Percentiles rank a stretch among this genome's conserved stretches.
Evolutionary conservation across 2,329 filamentous ascomycete genomes (phyloP).

Genomic region (Calycina herbarum): DNA sequence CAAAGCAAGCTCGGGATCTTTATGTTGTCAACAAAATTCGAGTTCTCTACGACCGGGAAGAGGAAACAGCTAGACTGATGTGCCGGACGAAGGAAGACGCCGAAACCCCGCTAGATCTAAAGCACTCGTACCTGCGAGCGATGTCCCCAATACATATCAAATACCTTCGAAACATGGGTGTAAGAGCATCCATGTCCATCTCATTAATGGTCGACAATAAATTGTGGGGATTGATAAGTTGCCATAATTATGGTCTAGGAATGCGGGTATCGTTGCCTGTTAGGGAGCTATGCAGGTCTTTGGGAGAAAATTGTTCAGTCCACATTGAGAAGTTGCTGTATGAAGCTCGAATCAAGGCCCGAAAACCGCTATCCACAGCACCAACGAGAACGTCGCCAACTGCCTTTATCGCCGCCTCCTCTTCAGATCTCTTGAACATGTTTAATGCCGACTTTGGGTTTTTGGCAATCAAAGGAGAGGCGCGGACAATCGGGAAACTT

Average conservation of each 20-base stretch:
- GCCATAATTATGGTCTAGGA: slow-evolving; percentile 74
- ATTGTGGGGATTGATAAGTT: slow-evolving; percentile 83
- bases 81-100: slow-evolving; percentile 73
- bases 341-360: slow-evolving; percentile 20
- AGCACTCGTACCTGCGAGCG: slow-evolving; percentile 77
- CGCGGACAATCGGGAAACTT: slow-evolving; percentile 27
- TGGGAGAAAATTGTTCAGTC: slow-evolving; percentile 45
- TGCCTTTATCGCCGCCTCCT: slow-evolving; percentile 26
- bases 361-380: slow-evolving; percentile 19
- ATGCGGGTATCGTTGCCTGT: slow-evolving; percentile 91
- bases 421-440: slow-evolving; percentile 25
- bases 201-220: slow-evolving; percentile 82
- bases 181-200: slow-evolving; percentile 88
- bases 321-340: slow-evolving; percentile 29
- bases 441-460: slow-evolving; percentile 29
- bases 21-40: slow-evolving; percentile 88
- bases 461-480: slow-evolving; percentile 27
- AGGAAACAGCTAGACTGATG: slow-evolving; percentile 74
- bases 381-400: slow-evolving; percentile 22
- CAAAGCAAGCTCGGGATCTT: slow-evolving; percentile 76
- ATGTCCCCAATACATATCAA: slow-evolving; percentile 89
- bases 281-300: slow-evolving; percentile 81
- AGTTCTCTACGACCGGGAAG: slow-evolving; percentile 79
- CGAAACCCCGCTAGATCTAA: slow-evolving; percentile 74
- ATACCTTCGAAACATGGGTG: slow-evolving; percentile 82